Base-by-base conservation (phyloP, 768 basidiomycete genomes). In the Psilocybe cubensis region DNA sequence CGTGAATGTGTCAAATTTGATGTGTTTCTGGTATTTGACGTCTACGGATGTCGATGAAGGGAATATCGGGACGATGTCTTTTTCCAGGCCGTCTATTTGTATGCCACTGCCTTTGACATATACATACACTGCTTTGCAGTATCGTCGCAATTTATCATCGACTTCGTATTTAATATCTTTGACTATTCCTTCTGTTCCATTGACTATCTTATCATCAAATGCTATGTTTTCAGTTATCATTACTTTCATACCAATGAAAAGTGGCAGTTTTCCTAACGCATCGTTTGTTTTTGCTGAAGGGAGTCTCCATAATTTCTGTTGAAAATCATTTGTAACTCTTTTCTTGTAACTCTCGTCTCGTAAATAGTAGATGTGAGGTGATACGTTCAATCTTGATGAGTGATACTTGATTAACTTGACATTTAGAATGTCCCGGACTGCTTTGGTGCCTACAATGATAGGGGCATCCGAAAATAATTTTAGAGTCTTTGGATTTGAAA, bases 151-250 rank as follows among this genome's bases (percentile, higher is more conserved):
- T 1, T 40, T 18, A 3, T 44, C 35, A 24, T 56, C 50, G 11
- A 27, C 38, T 18, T 54, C 27, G 61, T 40, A 62, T 18, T 54
- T 44, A 2, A 66, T 54, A 18, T 60, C 57, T 1, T 20, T 4
- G 2, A 66, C 46, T 0, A 28, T 24, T 0, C 66, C 63, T 54
- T 68, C 64, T 2, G 60, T 38, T 17, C 63, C 63, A 27, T 64
- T 65, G 1, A 65, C 65, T 1, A 67, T 49, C 0, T 45, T 52
- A 18, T 49, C 9, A 9, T 52, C 54, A 17, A 66, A 51, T 1
- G 64, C 62, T 1, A 66, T 5, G 29, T 66, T 66, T 7, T 66
- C 66, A 3, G 57, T 57, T 0, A 66, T 38, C 65, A 68, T 68
- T 0, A 63, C 65, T 4, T 45, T 44, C 63, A 63, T 64, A 2